Percentiles rank a stretch among this genome's conserved stretches.
Evolutionary conservation across 805 yeast genomes (phyloP).

Genomic region (Saccharomyces mikatae): DNA sequence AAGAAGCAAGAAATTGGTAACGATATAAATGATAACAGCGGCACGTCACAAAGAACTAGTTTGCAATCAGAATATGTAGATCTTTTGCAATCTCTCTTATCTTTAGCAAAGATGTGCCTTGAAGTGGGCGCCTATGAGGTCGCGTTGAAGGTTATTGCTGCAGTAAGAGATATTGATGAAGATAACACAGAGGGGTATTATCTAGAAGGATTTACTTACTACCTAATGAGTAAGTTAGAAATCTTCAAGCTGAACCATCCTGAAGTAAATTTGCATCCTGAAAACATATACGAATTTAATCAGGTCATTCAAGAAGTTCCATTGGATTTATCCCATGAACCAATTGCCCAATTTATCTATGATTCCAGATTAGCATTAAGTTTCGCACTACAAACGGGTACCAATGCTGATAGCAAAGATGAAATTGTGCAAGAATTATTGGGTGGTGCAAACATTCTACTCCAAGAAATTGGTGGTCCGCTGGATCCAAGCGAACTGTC

Average conservation of each 20-base stretch:
- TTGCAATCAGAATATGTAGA: slow-evolving; percentile 47
- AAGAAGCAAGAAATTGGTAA: slow-evolving; percentile 45
- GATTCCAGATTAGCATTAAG: slow-evolving; percentile 35
- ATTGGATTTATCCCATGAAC: slow-evolving; percentile 33
- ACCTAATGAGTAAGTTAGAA: slow-evolving; percentile 38
- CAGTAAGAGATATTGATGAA: slow-evolving; percentile 73
- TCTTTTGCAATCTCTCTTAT: slow-evolving; percentile 62
- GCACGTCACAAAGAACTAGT: background rate
- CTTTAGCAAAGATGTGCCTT: slow-evolving; percentile 64
- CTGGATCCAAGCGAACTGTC: slow-evolving; percentile 33
- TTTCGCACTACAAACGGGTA: slow-evolving; percentile 37
- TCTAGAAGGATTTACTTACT: slow-evolving; percentile 70
- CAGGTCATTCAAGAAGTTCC: slow-evolving; percentile 31
- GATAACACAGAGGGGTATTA: slow-evolving; percentile 75
- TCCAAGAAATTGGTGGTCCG: slow-evolving; percentile 56
- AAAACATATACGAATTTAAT: slow-evolving; percentile 28
- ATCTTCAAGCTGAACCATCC: slow-evolving; percentile 19
- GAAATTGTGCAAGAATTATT: slow-evolving; percentile 53
- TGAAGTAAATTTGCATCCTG: slow-evolving; percentile 16
- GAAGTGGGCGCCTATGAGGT: slow-evolving; percentile 69
- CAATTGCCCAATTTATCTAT: slow-evolving; percentile 16
- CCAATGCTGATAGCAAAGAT: slow-evolving; percentile 33
- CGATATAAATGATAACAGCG: slow-evolving; percentile 31
- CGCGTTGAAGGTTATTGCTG: slow-evolving; percentile 56
- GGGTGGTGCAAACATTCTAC: slow-evolving; percentile 43